phyloP scores from a whole-genome alignment of 768 basidiomycete genomes.

The Cantharellus anzutake region DNA sequence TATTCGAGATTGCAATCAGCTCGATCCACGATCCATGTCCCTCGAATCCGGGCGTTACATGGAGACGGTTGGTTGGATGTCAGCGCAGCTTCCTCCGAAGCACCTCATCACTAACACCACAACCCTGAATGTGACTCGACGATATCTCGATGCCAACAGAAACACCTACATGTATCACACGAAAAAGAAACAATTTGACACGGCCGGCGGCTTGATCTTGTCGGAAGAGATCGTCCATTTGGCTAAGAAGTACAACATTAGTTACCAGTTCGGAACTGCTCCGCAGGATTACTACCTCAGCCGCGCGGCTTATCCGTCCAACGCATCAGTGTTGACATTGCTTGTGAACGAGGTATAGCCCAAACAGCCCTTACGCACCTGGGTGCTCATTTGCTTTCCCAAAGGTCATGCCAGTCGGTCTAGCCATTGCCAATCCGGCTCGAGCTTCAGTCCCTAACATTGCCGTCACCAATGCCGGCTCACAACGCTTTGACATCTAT shows the following conservation, averaged over 20 bases:
- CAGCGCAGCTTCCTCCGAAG: slow-evolving; percentile 15
- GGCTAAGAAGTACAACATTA: slow-evolving; percentile 39
- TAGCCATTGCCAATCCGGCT: slow-evolving; percentile 21
- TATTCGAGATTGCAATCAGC: slow-evolving; percentile 58
- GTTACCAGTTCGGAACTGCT: slow-evolving; percentile 43
- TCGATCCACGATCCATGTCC: slow-evolving; percentile 59
- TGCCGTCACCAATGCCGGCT: slow-evolving; percentile 45
- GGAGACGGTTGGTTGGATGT: slow-evolving; percentile 74
- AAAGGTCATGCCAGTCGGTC: not conserved
- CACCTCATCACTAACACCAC: slow-evolving; percentile 23
- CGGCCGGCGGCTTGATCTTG: slow-evolving; percentile 30
- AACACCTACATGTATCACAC: slow-evolving; percentile 55
- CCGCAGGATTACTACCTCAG: slow-evolving; percentile 54
- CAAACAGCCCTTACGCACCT: slow-evolving; percentile 10
- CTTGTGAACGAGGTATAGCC: slow-evolving; percentile 28
- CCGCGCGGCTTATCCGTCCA: slow-evolving; percentile 45
- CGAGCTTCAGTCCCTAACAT: slow-evolving; percentile 40
- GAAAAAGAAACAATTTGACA: slow-evolving; percentile 33
- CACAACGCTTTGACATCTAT: slow-evolving; percentile 47
- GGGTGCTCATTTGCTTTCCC: not conserved
- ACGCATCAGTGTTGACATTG: slow-evolving; percentile 38
- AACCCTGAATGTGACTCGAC: slow-evolving; percentile 36
- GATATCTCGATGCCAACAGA: slow-evolving; percentile 67
- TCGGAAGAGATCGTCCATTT: slow-evolving; percentile 35
- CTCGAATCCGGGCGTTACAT: slow-evolving; percentile 78